Base-by-base conservation (phyloP, 768 basidiomycete species). In the Psilocybe azurescens region DNA sequence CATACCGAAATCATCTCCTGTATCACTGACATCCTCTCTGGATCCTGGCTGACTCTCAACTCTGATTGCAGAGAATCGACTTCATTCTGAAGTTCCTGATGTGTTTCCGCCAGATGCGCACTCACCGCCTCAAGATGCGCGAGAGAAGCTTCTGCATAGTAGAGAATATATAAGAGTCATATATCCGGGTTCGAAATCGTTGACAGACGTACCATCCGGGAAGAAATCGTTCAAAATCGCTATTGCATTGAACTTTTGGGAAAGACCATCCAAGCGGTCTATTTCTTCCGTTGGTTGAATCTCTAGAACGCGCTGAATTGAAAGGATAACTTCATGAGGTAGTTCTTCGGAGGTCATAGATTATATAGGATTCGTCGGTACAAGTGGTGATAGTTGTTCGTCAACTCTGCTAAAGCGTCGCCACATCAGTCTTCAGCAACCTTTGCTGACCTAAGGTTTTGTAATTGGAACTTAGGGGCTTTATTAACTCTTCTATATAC, bases 1-100 rank as follows among this genome's bases (percentile, higher is more conserved):
- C 86, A 60, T 65, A 98, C 97, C 20, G 91, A 95, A 57, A 99
- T 98, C 86, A 97, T 94, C 74, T 94, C 94, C 74, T 99, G 97
- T 33, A 97, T 95, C 55, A 89, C 78, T 58, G 90, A 88, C 91
- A 99, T 95, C 67, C 88, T 83, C 57, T 86, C 86, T n/a, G 91
- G 92, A 75, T 95, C 91, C 73, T 97, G 95, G 66, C 92, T 91
- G 11, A 76, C 78, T 66, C 82, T 81, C 57, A 98, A 76, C 71
- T 93, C 88, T 28, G 75, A 79, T 62, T 89, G 85, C 58, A 98
- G 79, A 9, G 75, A 64, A 55, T 87, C 80, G 48, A 97, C 89
- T 77, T 96, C 93, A 18, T 78, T 76, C 70, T 90, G 87, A 30
- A 97, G 76, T 53, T 86, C 83, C 29, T 80, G 77, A 60, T 94